A percentile compares a stretch with the other conserved stretches of the same genome.
phyloP scores from a whole-genome alignment of 1,139 yeast genomes.

The Taphrina deformans region DNA sequence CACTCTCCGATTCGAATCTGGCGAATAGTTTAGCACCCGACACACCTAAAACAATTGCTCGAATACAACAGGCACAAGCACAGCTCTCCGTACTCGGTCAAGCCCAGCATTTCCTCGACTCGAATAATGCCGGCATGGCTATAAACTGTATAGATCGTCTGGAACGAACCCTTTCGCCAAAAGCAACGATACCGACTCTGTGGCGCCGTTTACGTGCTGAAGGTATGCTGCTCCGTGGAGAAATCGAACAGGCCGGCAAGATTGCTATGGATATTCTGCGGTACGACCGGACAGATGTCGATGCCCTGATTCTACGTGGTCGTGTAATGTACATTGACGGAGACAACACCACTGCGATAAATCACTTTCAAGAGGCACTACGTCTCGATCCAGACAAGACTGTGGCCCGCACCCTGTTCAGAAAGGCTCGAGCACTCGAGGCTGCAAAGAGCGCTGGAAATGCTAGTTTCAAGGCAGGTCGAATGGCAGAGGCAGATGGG shows the following conservation, averaged over 20 bases:
- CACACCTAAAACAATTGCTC: constrained; percentile 45
- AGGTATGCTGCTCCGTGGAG: constrained; percentile 44
- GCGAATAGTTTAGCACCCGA: constrained; percentile 46
- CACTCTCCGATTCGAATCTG: constrained; percentile 53
- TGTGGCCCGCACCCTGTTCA: constrained; percentile 45
- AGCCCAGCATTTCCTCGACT: constrained; percentile 41
- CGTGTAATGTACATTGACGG: constrained; percentile 47
- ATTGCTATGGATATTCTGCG: constrained; percentile 47
- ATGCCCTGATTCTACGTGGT: constrained; percentile 48
- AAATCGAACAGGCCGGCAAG: constrained; percentile 47
- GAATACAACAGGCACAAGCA: constrained; percentile 47
- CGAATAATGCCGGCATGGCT: constrained; percentile 42
- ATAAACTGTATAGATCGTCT: constrained; percentile 48
- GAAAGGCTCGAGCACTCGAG: constrained; percentile 48
- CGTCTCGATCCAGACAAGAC: constrained; percentile 50
- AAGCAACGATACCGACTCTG: constrained; percentile 44
- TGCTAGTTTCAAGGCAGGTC: constrained; percentile 57
- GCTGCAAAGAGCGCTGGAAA: constrained; percentile 58
- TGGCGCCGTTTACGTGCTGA: constrained; percentile 47
- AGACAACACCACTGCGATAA: constrained; percentile 47
- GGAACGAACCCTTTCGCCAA: constrained; percentile 46
- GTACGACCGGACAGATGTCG: constrained; percentile 45
- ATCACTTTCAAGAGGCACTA: constrained; percentile 49
- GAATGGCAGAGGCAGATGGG: constrained; percentile 59
- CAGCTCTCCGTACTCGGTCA: constrained; percentile 41